A percentile compares a stretch with the other conserved stretches of the same genome.
phyloP scores from a whole-genome alignment of 73 alveolate species.

The Paramecium caudatum region DNA sequence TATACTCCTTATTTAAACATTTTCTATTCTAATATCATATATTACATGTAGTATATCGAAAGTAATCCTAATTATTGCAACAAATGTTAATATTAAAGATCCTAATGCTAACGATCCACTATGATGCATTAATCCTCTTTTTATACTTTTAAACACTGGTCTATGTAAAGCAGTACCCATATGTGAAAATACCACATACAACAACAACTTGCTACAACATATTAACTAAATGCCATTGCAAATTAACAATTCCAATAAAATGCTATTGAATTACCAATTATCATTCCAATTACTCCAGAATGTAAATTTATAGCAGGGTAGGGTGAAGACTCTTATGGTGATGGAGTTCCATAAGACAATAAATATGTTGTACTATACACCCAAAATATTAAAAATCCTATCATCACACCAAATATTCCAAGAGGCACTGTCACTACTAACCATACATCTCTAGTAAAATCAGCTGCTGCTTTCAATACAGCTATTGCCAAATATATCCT shows the following conservation, averaged over 20 bases:
- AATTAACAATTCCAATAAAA: slow-evolving; percentile 67
- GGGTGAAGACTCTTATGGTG: neutral
- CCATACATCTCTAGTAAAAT: slow-evolving; percentile 73
- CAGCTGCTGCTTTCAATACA: slow-evolving; percentile 83
- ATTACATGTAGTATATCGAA: slow-evolving; percentile 46
- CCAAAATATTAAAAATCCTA: slow-evolving; percentile 82
- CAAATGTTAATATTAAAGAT: slow-evolving; percentile 91
- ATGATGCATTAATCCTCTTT: slow-evolving; percentile 92
- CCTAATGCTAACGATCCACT: slow-evolving; percentile 95
- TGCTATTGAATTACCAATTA: neutral
- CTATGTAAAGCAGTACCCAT: slow-evolving; percentile 81
- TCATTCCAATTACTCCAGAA: slow-evolving; percentile 46
- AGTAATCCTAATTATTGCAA: neutral
- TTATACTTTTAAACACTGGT: slow-evolving; percentile 83
- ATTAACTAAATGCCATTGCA: slow-evolving; percentile 83
- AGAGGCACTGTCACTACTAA: slow-evolving; percentile 82
- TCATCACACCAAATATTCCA: slow-evolving; percentile 76
- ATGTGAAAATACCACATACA: slow-evolving; percentile 97
- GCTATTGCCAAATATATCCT: slow-evolving; percentile 78
- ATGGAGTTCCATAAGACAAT: slow-evolving; percentile 76
- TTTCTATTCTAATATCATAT: neutral
- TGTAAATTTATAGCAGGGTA: slow-evolving; percentile 4
- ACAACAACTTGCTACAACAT: slow-evolving; percentile 91
- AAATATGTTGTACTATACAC: slow-evolving; percentile 78
- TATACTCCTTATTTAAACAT: slow-evolving; percentile 78